Conservation (phyloP, 257 asterid species). For the Solanum sparsipilum region DNA sequence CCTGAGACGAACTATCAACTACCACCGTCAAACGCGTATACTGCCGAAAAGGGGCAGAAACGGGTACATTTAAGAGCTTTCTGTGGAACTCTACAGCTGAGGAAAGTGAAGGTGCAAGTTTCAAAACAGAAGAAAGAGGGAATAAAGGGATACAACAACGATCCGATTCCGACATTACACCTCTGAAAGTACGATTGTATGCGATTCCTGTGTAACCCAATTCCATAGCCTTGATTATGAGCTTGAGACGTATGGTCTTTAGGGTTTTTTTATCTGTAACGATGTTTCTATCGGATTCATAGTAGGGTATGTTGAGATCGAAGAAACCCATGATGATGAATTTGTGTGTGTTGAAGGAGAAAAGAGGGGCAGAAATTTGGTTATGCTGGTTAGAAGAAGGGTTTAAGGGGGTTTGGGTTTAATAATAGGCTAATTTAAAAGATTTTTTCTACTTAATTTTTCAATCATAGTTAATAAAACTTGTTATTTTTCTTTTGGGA, state of each 20-base stretch:
- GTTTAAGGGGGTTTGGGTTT: neutral
- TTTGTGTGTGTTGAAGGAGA: neutral
- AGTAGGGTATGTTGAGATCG: slow-evolving; percentile 68
- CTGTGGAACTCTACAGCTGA: slow-evolving; percentile 58
- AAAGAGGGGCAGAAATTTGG: neutral
- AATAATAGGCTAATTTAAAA: too few relatives aligned
- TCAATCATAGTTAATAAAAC: too few relatives aligned
- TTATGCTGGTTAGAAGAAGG: neutral
- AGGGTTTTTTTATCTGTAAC: slow-evolving; percentile 36
- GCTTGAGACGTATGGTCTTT: slow-evolving; percentile 60
- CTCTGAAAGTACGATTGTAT: slow-evolving; percentile 70
- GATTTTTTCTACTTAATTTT: too few relatives aligned
- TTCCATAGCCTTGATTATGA: slow-evolving; percentile 57
- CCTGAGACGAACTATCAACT: slow-evolving; percentile 51
- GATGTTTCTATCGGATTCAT: slow-evolving; percentile 56
- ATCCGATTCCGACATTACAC: slow-evolving; percentile 76
- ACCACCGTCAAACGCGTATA: slow-evolving; percentile 68
- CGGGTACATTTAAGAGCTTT: slow-evolving; percentile 46
- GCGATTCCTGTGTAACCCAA: slow-evolving; percentile 84
- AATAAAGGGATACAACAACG: slow-evolving; percentile 54
- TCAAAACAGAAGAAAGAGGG: slow-evolving; percentile 45
- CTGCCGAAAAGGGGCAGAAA: slow-evolving; percentile 70
- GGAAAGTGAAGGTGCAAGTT: slow-evolving; percentile 39
- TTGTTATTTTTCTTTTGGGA: too few relatives aligned
- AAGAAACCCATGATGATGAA: slow-evolving; percentile 53